These are phyloP conservation scores for Crassisporium funariophilum DNA, from an alignment of 768 basidiomycete species.

Conservation along the genomic window DNA sequence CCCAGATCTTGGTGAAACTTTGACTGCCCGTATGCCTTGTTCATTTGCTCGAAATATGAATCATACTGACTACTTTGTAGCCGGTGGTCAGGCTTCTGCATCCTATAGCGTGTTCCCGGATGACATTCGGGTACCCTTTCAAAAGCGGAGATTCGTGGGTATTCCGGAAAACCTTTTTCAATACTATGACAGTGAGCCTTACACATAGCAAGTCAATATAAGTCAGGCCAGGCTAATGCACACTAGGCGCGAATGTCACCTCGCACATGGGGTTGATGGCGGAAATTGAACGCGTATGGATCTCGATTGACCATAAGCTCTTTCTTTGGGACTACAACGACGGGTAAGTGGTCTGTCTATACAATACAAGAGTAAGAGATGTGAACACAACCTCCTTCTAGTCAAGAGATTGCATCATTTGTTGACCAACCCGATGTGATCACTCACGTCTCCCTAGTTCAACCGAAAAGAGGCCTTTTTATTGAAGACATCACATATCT, in stretches of 20 bases:
- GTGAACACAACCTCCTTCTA: conserved; percentile 25
- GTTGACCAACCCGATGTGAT: conserved; percentile 91
- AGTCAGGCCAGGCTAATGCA: conserved; percentile 13
- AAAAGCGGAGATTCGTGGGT: conserved; percentile 73
- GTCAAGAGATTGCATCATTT: conserved; percentile 92
- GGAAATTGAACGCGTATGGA: conserved; percentile 94
- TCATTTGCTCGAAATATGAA: background rate
- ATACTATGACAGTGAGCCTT: conserved; percentile 68
- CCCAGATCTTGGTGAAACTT: conserved; percentile 73
- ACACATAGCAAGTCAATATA: background rate
- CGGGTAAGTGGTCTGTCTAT: conserved; percentile 57
- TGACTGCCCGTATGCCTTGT: conserved; percentile 55
- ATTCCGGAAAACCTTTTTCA: conserved; percentile 80
- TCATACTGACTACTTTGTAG: conserved; percentile 34
- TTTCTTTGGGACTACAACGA: conserved; percentile 97
- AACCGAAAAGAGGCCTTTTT: conserved; percentile 83
- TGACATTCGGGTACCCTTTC: conserved; percentile 77
- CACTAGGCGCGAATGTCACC: conserved; percentile 62
- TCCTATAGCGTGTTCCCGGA: conserved; percentile 78
- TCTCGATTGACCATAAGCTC: conserved; percentile 90
- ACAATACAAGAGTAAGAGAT: background rate
- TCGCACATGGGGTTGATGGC: conserved; percentile 91
- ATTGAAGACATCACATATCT: conserved; percentile 90
- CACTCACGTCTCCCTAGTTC: conserved; percentile 84
- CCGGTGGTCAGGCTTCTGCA: conserved; percentile 69